Base-by-base conservation (phyloP, 2,329 filamentous ascomycete species). In the Beauveria brongniartii region DNA sequence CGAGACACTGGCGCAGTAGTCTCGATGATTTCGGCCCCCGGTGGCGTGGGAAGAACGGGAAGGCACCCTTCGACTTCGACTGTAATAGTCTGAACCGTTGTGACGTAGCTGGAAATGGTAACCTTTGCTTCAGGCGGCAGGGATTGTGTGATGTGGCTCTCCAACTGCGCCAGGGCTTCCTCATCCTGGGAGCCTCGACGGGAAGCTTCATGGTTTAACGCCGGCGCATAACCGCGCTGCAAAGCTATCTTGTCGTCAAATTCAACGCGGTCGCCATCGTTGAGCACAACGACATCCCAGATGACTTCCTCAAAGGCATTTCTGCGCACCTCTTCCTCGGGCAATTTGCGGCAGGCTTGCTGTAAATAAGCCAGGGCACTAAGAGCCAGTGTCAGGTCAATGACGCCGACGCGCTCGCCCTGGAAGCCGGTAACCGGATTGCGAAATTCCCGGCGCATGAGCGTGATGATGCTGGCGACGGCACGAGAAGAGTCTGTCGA, bases 401-500 rank as follows among this genome's bases (percentile, higher is more conserved):
- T 71, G 16, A 87, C 79, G 2, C 84, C 80, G 24, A 88, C 82
- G 51, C 75, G 79, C 67, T 88, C 85, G 9, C 83, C 83, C 51
- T 79, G 76, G 3, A 76, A 74, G 5, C 84, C 84, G 0, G 84
- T 86, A 9, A 82, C 79, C 0, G 85, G 83, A 62, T 86, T 85
- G 57, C 81, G 80, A 62, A 88, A 86, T 69, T 88, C 86, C 61
- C 84, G 79, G 34, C 83, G 79, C 52, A 88, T 80, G 37, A 88
- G 73, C 1, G 82, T 82, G 64, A 88, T 80, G 67, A 89, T 88
- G 68, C 84, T 85, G 2, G 85, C 83, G 62, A 88, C 86, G 12
- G 86, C 85, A 46, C 85, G 75, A 2, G 85, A 88, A 2, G 85
- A 87, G 69, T 89, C 86, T n/a, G 86, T 88, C 2, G 83, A 86